A percentile compares a stretch with the other conserved stretches of the same genome.
Evolutionary conservation across 208 protist genomes (phyloP).

Genomic region (Trypanosoma cruzi): DNA sequence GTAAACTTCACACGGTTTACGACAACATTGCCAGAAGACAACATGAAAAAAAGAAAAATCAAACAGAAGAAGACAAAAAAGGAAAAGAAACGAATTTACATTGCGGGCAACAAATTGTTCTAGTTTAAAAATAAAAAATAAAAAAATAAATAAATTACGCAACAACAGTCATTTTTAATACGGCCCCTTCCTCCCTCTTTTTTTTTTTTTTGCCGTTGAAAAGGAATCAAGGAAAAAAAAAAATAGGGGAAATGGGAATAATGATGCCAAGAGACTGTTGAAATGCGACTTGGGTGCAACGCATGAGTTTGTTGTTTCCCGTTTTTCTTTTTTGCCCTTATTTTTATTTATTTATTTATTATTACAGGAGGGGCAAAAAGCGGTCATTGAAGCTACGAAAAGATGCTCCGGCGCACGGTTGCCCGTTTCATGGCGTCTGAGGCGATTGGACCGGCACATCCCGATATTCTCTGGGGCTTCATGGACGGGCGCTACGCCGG

Average conservation of each 20-base stretch:
- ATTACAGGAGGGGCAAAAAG: neutral
- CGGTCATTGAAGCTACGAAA: neutral
- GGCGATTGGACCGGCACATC: slow-evolving; percentile 76
- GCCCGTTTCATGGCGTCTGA: slow-evolving; percentile 36
- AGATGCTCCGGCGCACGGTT: slow-evolving; percentile 79
- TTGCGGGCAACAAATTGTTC: neutral
- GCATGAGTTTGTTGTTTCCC: slow-evolving; percentile 12
- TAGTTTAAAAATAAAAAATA: neutral
- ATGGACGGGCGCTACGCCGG: slow-evolving; percentile 84
- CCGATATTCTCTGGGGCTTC: slow-evolving; percentile 83
- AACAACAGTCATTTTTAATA: neutral
- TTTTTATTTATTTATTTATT: neutral
- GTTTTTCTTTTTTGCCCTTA: slow-evolving; percentile 8
- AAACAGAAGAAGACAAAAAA: neutral
- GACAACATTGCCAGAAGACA: neutral
- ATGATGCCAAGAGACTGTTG: too few species aligned
- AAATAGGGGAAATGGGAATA: too few species aligned
- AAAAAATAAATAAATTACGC: neutral
- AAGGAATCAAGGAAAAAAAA: too few species aligned
- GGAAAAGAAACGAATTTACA: too few species aligned
- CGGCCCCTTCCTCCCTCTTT: too few species aligned
- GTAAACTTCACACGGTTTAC: slow-evolving; percentile 2
- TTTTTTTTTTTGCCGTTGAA: too few species aligned
- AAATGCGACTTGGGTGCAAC: slow-evolving; percentile 13
- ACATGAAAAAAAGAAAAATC: neutral